Evolutionary conservation across 2,329 filamentous ascomycete species (phyloP).

Genomic region (Pseudocercospora fuligena): DNA sequence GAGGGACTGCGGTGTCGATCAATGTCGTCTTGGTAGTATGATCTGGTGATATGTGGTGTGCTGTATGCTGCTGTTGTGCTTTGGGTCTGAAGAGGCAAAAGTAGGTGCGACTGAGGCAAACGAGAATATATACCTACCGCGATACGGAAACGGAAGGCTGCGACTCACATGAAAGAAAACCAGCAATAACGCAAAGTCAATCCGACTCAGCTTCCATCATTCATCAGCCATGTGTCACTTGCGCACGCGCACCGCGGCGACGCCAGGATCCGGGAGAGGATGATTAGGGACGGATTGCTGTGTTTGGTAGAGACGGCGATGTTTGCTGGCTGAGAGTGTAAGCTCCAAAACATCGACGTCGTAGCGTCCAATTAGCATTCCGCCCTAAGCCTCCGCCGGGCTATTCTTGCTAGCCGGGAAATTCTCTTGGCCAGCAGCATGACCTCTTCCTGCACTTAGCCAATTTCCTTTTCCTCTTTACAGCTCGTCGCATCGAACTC

Average conservation of each 20-base stretch:
- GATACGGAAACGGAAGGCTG: not conserved
- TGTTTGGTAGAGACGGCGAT: not conserved
- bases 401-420: not conserved
- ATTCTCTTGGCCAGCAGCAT: not conserved
- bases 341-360: not conserved
- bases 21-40: not conserved
- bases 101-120: conserved; percentile 17
- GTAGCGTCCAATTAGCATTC: no score
- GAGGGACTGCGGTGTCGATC: not conserved
- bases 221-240: conserved; percentile 14
- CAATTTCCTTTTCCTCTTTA: conserved; percentile 9
- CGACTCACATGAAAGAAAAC: conserved; percentile 9
- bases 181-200: not conserved
- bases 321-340: not conserved
- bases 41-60: conserved; percentile 11
- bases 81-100: not conserved
- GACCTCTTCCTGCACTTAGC: conserved; percentile 4
- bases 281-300: conserved; percentile 6
- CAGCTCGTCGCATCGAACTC: not conserved
- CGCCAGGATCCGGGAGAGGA: conserved; percentile 1
- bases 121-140: conserved; percentile 12
- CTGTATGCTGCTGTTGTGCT: not conserved
- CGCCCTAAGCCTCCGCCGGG: not conserved
- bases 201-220: not conserved
- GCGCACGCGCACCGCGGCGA: conserved; percentile 12